These are phyloP conservation scores for Fusarium agapanthi DNA, from an alignment of 2,329 filamentous ascomycete genomes.

Conservation along the genomic window DNA sequence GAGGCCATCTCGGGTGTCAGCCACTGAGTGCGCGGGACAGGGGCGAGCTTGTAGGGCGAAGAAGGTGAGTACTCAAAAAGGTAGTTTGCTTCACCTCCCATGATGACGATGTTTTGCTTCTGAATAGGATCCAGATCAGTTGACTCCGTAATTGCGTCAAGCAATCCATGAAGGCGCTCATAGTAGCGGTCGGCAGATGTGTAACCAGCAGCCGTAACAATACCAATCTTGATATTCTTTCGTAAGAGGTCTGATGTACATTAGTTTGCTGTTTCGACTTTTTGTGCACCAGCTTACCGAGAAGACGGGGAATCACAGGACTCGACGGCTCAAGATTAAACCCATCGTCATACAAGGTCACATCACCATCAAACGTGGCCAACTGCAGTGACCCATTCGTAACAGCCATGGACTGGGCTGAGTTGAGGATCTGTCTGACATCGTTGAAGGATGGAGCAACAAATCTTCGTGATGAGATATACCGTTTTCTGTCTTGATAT, in stretches of 20 bases:
- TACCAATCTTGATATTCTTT: slow-evolving; percentile 85
- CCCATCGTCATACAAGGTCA: slow-evolving; percentile 94
- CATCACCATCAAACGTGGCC: slow-evolving; percentile 96
- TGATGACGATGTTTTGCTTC: slow-evolving; percentile 84
- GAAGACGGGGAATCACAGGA: slow-evolving; percentile 74
- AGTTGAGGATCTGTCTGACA: slow-evolving; percentile 90
- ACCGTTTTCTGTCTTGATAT: slow-evolving; percentile 85
- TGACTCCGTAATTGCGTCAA: slow-evolving; percentile 76
- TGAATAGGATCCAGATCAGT: slow-evolving; percentile 68
- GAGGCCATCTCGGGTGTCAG: slow-evolving; percentile 79
- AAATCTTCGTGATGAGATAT: slow-evolving; percentile 90
- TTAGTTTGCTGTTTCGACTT: neutral
- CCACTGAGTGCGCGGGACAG: slow-evolving; percentile 74
- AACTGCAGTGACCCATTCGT: slow-evolving; percentile 80
- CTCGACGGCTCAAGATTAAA: slow-evolving; percentile 78
- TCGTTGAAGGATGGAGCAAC: slow-evolving; percentile 98
- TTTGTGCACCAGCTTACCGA: slow-evolving; percentile 50
- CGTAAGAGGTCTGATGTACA: slow-evolving; percentile 69
- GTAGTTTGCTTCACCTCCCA: slow-evolving; percentile 97
- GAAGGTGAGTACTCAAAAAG: slow-evolving; percentile 80
- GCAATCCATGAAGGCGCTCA: slow-evolving; percentile 82
- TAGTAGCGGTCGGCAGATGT: slow-evolving; percentile 89
- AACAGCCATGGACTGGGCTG: slow-evolving; percentile 93
- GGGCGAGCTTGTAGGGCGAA: slow-evolving; percentile 72
- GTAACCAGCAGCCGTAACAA: slow-evolving; percentile 97